Percentiles rank a stretch among this genome's conserved stretches.
Evolutionary conservation across 1,139 yeast genomes (phyloP).

Genomic region (Scheffersomyces parashehatae): DNA sequence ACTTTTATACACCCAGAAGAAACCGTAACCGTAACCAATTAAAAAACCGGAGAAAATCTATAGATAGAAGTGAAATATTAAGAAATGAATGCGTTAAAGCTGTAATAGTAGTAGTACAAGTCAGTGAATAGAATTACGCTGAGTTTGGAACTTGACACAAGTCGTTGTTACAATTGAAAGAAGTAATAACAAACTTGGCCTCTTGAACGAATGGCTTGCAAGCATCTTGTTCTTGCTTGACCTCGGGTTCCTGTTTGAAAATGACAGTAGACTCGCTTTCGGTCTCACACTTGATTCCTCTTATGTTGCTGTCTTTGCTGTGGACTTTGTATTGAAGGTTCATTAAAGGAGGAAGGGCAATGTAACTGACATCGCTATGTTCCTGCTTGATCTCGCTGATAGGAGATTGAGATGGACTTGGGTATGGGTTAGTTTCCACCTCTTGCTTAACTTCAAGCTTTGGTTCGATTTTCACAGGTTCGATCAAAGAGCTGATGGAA

Average conservation of each 20-base stretch:
- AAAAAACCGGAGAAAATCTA: too few relatives aligned
- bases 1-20: too few relatives aligned
- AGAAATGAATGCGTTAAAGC: too few relatives aligned
- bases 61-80: too few relatives aligned
- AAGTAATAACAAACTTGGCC: constrained; percentile 27
- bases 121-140: too few relatives aligned
- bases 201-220: background rate
- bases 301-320: constrained; percentile 2
- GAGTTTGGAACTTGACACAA: constrained; percentile 21
- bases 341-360: constrained; percentile 16
- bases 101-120: too few relatives aligned
- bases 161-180: constrained; percentile 25
- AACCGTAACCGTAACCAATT: too few relatives aligned
- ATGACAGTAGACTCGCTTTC: background rate
- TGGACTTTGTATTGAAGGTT: constrained; percentile 2
- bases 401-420: constrained; percentile 23
- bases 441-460: background rate
- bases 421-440: constrained; percentile 11
- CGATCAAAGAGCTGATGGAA: constrained; percentile 16
- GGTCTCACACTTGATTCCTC: background rate
- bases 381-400: constrained; percentile 11
- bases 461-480: constrained; percentile 7
- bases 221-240: background rate
- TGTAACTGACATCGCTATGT: constrained; percentile 13
- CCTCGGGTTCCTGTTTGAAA: background rate